phyloP scores from a whole-genome alignment of 305 asterid genomes.

The Coffea humblotiana region DNA sequence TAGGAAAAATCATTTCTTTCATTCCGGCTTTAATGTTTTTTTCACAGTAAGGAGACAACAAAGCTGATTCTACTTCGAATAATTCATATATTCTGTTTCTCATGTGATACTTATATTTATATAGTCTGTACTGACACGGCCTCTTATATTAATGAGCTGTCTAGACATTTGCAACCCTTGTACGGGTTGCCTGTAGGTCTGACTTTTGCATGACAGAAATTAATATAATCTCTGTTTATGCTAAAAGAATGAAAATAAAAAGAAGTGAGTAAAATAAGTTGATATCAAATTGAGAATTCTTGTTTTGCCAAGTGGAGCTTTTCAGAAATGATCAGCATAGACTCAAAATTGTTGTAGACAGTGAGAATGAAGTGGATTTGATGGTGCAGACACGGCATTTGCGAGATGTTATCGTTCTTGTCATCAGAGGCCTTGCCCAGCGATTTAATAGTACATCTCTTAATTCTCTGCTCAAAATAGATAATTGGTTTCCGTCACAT shows the following conservation, averaged over 20 bases:
- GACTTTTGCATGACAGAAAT: too few species aligned
- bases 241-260: too few species aligned
- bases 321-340: slow-evolving; percentile 93
- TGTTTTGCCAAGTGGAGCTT: slow-evolving; percentile 75
- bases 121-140: too few species aligned
- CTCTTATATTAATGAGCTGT: neutral
- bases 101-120: too few species aligned
- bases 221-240: too few species aligned
- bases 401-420: slow-evolving; percentile 90
- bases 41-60: too few species aligned
- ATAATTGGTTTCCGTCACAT: slow-evolving; percentile 34
- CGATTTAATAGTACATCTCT: slow-evolving; percentile 96
- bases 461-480: slow-evolving; percentile 89
- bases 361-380: slow-evolving; percentile 84
- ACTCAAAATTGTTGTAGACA: slow-evolving; percentile 87
- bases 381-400: slow-evolving; percentile 96
- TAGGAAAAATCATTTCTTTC: too few species aligned
- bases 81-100: too few species aligned
- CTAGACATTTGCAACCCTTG: neutral
- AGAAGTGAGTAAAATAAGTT: neutral
- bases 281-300: neutral
- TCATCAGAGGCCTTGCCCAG: slow-evolving; percentile 91
- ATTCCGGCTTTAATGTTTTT: too few species aligned
- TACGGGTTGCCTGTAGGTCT: neutral
- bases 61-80: too few species aligned